Conservation (phyloP, 495 filamentous ascomycete genomes). For the Talaromyces liani region DNA sequence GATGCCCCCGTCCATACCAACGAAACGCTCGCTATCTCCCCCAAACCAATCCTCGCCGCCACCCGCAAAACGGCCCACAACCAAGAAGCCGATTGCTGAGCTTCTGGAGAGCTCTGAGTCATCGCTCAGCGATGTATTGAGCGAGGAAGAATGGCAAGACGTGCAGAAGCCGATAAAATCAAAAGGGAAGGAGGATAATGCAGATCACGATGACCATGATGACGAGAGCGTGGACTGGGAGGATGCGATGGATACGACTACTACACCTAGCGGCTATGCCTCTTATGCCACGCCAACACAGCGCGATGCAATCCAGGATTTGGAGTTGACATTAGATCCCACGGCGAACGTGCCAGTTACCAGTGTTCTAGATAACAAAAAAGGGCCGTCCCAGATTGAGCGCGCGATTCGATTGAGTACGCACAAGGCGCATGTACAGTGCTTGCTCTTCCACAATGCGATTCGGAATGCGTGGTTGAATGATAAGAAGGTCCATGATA, state of each 20-base stretch:
- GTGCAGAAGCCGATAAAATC: conserved; percentile 9
- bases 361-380: conserved; percentile 63
- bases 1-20: conserved; percentile 48
- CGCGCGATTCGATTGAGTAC: conserved; percentile 66
- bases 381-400: conserved; percentile 78
- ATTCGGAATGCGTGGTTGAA: conserved; percentile 82
- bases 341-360: conserved; percentile 45
- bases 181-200: conserved; percentile 16
- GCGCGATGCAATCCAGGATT: conserved; percentile 39
- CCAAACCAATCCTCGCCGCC: conserved; percentile 56
- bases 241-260: conserved; percentile 57
- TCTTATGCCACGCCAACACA: conserved; percentile 14
- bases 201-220: conserved; percentile 46
- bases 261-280: conserved; percentile 13
- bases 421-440: conserved; percentile 85
- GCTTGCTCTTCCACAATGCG: conserved; percentile 80
- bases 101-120: conserved; percentile 46
- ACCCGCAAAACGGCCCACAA: conserved; percentile 53
- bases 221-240: conserved; percentile 83
- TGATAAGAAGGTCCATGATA: conserved; percentile 69
- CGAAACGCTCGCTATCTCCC: conserved; percentile 35
- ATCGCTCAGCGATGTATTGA: conserved; percentile 55
- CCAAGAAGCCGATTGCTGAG: conserved; percentile 41
- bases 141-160: conserved; percentile 11
- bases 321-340: conserved; percentile 68